Conservation (phyloP, 1,139 yeast genomes). For the Eremothecium cymbalariae region DNA sequence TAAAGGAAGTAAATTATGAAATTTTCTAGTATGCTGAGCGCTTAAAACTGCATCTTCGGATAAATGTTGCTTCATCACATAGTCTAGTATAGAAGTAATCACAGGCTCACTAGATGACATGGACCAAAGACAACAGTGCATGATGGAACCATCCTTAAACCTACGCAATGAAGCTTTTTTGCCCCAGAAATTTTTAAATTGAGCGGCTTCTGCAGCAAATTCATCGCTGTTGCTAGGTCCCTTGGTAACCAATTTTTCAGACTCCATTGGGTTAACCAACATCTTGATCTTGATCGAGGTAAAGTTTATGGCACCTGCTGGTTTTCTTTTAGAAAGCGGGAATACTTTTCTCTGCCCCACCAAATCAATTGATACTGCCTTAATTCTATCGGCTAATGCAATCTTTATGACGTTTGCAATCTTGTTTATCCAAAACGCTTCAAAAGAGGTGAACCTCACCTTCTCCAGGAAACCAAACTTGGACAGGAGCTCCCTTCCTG, state of each 20-base stretch:
- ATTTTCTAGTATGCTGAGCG: constrained; percentile 36
- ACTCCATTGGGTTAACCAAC: constrained; percentile 60
- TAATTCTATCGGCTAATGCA: constrained; percentile 63
- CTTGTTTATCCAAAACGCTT: constrained; percentile 54
- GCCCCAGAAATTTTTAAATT: constrained; percentile 88
- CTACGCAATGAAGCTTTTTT: constrained; percentile 73
- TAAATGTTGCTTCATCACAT: constrained; percentile 56
- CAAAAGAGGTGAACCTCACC: constrained; percentile 63
- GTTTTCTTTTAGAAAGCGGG: constrained; percentile 50
- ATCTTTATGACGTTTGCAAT: constrained; percentile 49
- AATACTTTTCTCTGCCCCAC: constrained; percentile 24
- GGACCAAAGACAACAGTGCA: constrained; percentile 85
- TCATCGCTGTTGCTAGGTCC: constrained; percentile 61
- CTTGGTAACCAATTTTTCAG: constrained; percentile 73
- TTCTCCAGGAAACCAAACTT: constrained; percentile 64
- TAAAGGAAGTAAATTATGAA: constrained; percentile 48
- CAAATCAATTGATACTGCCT: constrained; percentile 33
- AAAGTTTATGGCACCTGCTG: constrained; percentile 26
- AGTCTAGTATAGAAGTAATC: constrained; percentile 56
- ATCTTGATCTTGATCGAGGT: constrained; percentile 48
- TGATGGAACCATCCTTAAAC: constrained; percentile 83
- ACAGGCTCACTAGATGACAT: constrained; percentile 54
- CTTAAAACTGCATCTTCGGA: constrained; percentile 39
- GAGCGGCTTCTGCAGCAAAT: constrained; percentile 47
- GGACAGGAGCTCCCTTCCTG: constrained; percentile 21